Percentiles rank a stretch among this genome's conserved stretches.
Evolutionary conservation across 2,329 filamentous ascomycete species (phyloP).

Genomic region (Colletotrichum sp.): DNA sequence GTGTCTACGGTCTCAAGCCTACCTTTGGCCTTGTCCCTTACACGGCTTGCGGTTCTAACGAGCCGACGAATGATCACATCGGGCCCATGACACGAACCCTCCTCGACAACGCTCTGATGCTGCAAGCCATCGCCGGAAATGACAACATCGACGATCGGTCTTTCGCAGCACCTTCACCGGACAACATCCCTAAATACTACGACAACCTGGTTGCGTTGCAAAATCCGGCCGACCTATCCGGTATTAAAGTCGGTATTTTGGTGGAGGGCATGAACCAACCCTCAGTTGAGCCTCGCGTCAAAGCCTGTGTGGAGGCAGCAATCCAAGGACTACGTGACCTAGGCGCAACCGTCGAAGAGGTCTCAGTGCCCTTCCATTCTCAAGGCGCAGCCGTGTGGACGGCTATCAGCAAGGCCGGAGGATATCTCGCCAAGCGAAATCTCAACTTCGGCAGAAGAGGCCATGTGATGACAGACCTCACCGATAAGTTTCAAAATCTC

Average conservation of each 20-base stretch:
- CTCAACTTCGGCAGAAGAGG: constrained; percentile 3
- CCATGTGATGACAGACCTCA: constrained; percentile 30
- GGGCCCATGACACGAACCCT: constrained; percentile 46
- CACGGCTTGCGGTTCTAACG: constrained; percentile 43
- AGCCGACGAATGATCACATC: constrained; percentile 48
- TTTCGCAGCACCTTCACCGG: not conserved
- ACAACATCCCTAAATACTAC: not conserved
- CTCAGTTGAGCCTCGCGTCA: constrained; percentile 5
- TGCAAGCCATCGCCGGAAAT: constrained; percentile 46
- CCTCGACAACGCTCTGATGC: constrained; percentile 42
- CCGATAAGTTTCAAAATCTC: constrained; percentile 33
- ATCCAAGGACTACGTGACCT: constrained; percentile 38
- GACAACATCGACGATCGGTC: constrained; percentile 39
- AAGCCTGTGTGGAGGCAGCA: constrained; percentile 39
- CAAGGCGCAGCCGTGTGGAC: constrained; percentile 56
- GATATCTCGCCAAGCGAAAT: constrained; percentile 1
- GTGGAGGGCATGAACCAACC: not conserved
- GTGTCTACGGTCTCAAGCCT: constrained; percentile 41
- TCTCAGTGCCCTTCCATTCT: constrained; percentile 53
- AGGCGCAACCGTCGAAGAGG: constrained; percentile 47
- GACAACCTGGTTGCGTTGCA: not conserved
- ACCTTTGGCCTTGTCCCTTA: constrained; percentile 48
- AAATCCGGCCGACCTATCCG: not conserved
- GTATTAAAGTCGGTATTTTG: constrained; percentile 33
- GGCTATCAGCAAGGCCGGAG: constrained; percentile 19